Base-by-base conservation (phyloP, 805 yeast genomes). In the Kuraishia molischiana region DNA sequence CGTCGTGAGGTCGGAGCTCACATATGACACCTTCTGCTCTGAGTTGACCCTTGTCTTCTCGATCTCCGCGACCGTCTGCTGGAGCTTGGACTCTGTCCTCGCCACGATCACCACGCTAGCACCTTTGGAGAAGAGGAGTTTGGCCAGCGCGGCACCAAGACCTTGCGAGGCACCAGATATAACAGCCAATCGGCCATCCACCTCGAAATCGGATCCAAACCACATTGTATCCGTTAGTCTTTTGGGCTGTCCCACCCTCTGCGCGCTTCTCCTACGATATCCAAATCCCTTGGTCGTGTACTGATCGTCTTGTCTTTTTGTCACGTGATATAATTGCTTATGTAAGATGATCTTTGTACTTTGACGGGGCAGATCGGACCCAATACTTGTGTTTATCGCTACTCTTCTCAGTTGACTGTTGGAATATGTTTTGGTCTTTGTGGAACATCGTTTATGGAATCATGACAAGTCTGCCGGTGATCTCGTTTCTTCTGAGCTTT, bases 91-190 rank as follows among this genome's bases (percentile, higher is more conserved):
- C 42, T 69, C 78, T 0, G 90, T 80, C 45, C 98, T 67, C 1
- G 97, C 86, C 10, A 89, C 81, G 15, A 92, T 58, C 2, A 82
- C 62, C 1, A 89, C 84, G 38, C 73, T 69, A 28, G 87, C 82
- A 3, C 80, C 78, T 15, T 53, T 47, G 3, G 37, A n/a, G 19
- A 46, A 51, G 2, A 64, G 42, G 39, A 68, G 74, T 31, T 63
- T 61, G 0, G 95, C 95, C 40, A 90, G 57, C 29, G 81, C 84
- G 3, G 77, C 77, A 0, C 98, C 98, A 1, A 90, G 64, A 0
- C 98, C 98, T 52, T 90, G 98, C 0, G 96, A 86, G 0, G 86
- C 97, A 3, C 98, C 98, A 0, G 95, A 74, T n/a, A 90, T 28
- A 14, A 90, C 68, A 3, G 81, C 87, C 1, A 72, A 53, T 51